Base-by-base conservation (phyloP, 331 rosid species). In the Pyrus hybrid region DNA sequence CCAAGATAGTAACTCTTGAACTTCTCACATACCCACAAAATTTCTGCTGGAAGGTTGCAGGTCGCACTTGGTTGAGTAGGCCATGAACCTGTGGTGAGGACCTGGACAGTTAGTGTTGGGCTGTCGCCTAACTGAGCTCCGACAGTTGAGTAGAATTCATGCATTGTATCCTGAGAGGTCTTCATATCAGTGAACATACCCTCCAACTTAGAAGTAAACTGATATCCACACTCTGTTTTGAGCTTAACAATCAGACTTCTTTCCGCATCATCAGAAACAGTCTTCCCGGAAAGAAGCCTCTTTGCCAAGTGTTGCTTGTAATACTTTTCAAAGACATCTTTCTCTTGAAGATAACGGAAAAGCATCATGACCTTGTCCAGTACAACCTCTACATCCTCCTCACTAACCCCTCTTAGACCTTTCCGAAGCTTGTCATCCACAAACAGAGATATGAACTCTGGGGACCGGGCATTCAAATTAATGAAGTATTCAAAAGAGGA, bases 141-240 rank as follows among this genome's bases (percentile, higher is more conserved):
- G 25, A 74, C 70, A 79, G 89, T 75, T 12, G 87, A 72, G 30
- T 85, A 89, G 81, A 93, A 93, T 18, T 88, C 97, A 54, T 91
- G 97, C 92, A 93, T 88, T 5, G 96, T 93, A 72, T 93, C 98
- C 71, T 85, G 88, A 51, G 98, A 93, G 41, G 98, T 93, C 80
- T 88, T 93, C 98, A 93, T 93, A 85, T 93, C 98, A 12, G 93
- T 91, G 83, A 93, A 93, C 98, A 93, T 93, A 61, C 98, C 98
- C 82, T 93, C 98, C 76, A 93, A 77, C 82, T 93, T 93, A 14
- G 96, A 93, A 5, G 98, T 93, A 80, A 93, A 93, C 37, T 93
- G 98, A 75, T 93, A 93, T 63, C 98, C 97, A 41, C 97, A 93
- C 79, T 93, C 97, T n/a, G 95, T 93, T 85, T 93, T 93, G 79